Conservation (phyloP, 208 protist genomes). For the Wallacemonas rigidus region DNA sequence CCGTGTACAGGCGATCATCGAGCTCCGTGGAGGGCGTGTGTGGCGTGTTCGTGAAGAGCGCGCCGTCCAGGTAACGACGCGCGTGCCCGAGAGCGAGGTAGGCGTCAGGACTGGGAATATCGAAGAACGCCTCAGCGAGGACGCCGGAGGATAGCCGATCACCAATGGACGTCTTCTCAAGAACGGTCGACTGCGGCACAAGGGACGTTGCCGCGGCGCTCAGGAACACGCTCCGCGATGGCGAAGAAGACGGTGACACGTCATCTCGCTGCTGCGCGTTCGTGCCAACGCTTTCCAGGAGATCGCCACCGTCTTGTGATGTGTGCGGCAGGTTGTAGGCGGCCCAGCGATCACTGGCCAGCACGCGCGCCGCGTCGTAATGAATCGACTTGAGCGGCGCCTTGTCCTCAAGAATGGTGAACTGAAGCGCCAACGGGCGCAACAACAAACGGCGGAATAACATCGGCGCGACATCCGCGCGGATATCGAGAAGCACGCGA, state of each 20-base stretch:
- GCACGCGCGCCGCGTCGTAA: slow-evolving; percentile 76
- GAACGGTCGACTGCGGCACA: slow-evolving; percentile 32
- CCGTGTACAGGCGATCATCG: slow-evolving; percentile 70
- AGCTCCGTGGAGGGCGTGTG: slow-evolving; percentile 43
- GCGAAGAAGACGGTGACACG: not conserved
- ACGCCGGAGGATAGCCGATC: slow-evolving; percentile 53
- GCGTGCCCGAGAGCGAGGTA: slow-evolving; percentile 76
- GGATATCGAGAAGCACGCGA: slow-evolving; percentile 64
- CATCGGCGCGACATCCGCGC: slow-evolving; percentile 49
- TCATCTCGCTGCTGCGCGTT: no score
- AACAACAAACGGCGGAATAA: slow-evolving; percentile 79
- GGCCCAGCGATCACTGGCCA: slow-evolving; percentile 60
- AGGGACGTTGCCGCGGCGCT: slow-evolving; percentile 19
- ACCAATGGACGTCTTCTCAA: slow-evolving; percentile 67
- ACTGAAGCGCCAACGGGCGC: slow-evolving; percentile 62
- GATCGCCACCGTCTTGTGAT: no score
- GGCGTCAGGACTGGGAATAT: slow-evolving; percentile 46
- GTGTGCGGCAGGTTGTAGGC: not conserved
- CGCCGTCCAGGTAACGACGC: slow-evolving; percentile 49
- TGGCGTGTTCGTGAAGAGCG: slow-evolving; percentile 50
- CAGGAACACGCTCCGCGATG: not conserved
- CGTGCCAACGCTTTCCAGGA: no score
- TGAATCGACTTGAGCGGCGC: slow-evolving; percentile 56
- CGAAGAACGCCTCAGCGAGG: slow-evolving; percentile 73
- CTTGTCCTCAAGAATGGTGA: slow-evolving; percentile 79